Evolutionary conservation across 208 protist genomes (phyloP).

Genomic region (Trypanosoma avium): DNA sequence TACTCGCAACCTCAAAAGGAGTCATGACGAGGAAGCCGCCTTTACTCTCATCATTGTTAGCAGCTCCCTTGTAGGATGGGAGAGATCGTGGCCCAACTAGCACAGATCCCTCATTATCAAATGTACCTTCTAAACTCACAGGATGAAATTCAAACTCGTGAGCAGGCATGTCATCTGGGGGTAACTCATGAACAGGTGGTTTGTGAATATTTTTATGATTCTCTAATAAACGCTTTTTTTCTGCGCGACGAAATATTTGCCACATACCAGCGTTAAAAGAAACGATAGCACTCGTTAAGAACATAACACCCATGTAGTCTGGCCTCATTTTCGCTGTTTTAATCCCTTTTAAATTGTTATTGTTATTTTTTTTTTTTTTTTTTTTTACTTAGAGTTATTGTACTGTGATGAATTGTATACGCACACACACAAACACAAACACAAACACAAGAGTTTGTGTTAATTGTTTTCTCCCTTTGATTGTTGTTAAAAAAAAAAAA

Average conservation of each 20-base stretch:
- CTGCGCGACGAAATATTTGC: constrained; percentile 73
- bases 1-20: constrained; percentile 77
- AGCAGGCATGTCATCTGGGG: constrained; percentile 32
- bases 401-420: neutral
- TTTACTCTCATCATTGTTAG: constrained; percentile 68
- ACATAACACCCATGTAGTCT: constrained; percentile 85
- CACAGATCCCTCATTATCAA: constrained; percentile 85
- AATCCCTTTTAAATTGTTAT: neutral
- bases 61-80: constrained; percentile 76
- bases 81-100: constrained; percentile 83
- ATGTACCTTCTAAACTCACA: constrained; percentile 59
- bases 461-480: too few relatives aligned
- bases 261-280: constrained; percentile 90
- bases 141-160: constrained; percentile 73
- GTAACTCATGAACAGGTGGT: constrained; percentile 49
- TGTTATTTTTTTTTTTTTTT: constrained; percentile 8
- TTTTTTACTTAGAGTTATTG: constrained; percentile 1
- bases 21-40: constrained; percentile 89
- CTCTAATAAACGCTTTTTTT: constrained; percentile 81
- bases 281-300: constrained; percentile 72
- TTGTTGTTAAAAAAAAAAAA: neutral
- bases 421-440: neutral
- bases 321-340: constrained; percentile 50
- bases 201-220: constrained; percentile 79
- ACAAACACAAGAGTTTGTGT: neutral